Percentiles rank a stretch among this genome's conserved stretches.
Evolutionary conservation across 163 green algal species (phyloP).

Genomic region (Chlorella variabilis): DNA sequence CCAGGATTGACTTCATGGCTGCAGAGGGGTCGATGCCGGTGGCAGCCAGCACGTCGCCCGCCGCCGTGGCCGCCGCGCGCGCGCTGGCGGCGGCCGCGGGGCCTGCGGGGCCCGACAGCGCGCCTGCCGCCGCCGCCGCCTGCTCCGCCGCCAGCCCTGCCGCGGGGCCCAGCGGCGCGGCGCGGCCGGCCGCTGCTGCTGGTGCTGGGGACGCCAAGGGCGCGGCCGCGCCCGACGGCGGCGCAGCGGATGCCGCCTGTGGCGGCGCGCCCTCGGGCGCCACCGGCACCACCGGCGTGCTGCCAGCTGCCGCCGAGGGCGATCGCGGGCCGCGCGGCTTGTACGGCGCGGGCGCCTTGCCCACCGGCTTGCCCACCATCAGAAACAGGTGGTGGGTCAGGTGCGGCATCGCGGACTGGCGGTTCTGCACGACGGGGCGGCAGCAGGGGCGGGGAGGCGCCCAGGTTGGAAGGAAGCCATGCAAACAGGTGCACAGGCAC

Average conservation of each 20-base stretch:
- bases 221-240: background rate
- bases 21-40: slow-evolving; percentile 4
- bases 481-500: background rate
- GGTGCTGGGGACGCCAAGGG: background rate
- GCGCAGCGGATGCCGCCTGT: background rate
- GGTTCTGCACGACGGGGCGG: background rate
- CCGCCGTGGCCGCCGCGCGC: background rate
- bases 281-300: background rate
- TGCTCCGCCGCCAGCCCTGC: background rate
- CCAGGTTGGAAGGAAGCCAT: background rate
- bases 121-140: background rate
- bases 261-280: background rate
- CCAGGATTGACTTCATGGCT: slow-evolving; percentile 49
- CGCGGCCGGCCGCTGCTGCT: background rate
- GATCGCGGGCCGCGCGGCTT: slow-evolving; percentile 9
- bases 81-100: background rate
- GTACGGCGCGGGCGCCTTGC: slow-evolving; percentile 22
- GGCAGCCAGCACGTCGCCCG: background rate
- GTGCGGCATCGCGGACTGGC: slow-evolving; percentile 18
- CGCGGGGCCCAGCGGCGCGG: background rate
- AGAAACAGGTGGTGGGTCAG: slow-evolving; percentile 28
- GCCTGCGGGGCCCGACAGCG: background rate
- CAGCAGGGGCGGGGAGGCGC: background rate
- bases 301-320: background rate
- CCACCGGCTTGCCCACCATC: slow-evolving; percentile 16